These are phyloP conservation scores for Heritiera fomes DNA, from an alignment of 345 rosid genomes.

Conservation along the genomic window DNA sequence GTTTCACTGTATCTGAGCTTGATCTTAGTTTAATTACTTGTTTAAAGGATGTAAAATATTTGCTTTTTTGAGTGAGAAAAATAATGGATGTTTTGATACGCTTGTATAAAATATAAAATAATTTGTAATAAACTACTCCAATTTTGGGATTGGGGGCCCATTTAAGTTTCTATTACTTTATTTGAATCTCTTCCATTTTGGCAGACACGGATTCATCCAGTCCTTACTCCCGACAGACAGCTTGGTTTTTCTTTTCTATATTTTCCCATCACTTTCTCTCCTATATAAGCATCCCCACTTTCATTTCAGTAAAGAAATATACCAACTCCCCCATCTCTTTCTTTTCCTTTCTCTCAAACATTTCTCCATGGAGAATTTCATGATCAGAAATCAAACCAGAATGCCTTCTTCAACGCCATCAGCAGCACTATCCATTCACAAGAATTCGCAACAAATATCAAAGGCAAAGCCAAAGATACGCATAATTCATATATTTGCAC, in stretches of 20 bases:
- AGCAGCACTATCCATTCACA: conserved; percentile 46
- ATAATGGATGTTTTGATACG: background rate
- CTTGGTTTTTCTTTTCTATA: conserved; percentile 22
- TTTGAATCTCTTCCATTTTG: conserved; percentile 21
- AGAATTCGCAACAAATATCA: conserved; percentile 48
- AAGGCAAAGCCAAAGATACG: conserved; percentile 76
- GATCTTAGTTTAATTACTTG: too few relatives aligned
- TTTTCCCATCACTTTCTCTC: conserved; percentile 7
- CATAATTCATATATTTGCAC: conserved; percentile 86
- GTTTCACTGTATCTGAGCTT: too few relatives aligned
- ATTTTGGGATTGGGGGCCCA: conserved; percentile 22
- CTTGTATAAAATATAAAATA: background rate
- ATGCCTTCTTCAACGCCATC: conserved; percentile 26
- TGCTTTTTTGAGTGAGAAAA: background rate
- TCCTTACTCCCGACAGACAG: conserved; percentile 24
- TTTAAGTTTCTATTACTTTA: background rate
- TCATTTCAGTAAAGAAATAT: conserved; percentile 32
- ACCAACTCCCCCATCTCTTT: conserved; percentile 35
- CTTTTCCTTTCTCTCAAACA: conserved; percentile 13
- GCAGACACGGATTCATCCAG: conserved; percentile 23
- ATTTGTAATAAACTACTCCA: conserved; percentile 1
- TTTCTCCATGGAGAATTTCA: conserved; percentile 44
- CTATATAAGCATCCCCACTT: conserved; percentile 25
- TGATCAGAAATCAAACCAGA: conserved; percentile 31
- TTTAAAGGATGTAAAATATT: too few relatives aligned